Evolutionary conservation across 305 asterid species (phyloP), one percentile per base, ranked within the genome.

Genomic region (Lippia alba): DNA sequence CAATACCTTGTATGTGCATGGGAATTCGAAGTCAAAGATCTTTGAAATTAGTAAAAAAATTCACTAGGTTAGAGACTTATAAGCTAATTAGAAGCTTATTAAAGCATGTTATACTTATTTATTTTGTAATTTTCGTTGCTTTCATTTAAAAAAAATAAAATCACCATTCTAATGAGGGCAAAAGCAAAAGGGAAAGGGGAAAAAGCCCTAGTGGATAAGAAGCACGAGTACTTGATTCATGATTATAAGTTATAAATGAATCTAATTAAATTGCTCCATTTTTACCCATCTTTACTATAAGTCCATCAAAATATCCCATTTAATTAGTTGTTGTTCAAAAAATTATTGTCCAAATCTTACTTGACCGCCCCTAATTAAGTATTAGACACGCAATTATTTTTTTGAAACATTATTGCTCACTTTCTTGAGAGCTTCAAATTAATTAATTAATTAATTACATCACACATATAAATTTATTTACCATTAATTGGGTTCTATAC

Each of bases 221-320:
- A 71, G 86, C 87, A 84, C 71, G 89, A 77, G 76, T 57, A 66
- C 19, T 64, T 78, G 73, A 75, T 76, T 57, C 71, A 66, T 74
- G 74, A 74, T n/a, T n/a, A n/a, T 55, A 41, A 48, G 54, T 61
- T 57, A 49, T 74, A 75, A 70, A 70, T 61, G 45, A 70, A 76
- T 10, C 55, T 49, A n/a, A n/a, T n/a, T n/a, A 49, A 14, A 14
- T 0, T n/a, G 8, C 17, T 67, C 78, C 73, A 64, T 41, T 56
- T 12, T 49, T 66, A 69, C 61, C 70, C 8, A 32, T 14, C 45
- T 57, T 55, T 60, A 30, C 56, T 24, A 17, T 6, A 44, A 44
- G 49, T 11, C 41, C 41, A 36, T 36, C 41, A 36, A 36, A 36
- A 36, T 36, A 36, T 36, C 49, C 49, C 49, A 3, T 44, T 11